Percentiles rank a stretch among this genome's conserved stretches.
phyloP scores from a whole-genome alignment of 352 stramenopile species.

The Globisporangium nodosum region DNA sequence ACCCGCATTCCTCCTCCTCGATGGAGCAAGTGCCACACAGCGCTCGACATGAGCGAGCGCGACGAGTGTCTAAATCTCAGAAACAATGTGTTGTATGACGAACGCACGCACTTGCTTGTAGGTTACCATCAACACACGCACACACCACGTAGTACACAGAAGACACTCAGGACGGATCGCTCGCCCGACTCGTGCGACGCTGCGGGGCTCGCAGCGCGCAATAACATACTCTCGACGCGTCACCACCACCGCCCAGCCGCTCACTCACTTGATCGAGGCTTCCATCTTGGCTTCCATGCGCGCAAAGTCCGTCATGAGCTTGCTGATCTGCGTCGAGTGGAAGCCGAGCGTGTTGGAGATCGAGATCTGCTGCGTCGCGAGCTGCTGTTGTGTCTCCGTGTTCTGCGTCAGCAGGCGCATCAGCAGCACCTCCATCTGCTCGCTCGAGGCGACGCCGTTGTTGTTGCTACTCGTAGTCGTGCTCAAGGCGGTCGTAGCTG shows the following conservation, averaged over 20 bases:
- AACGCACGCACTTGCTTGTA: background rate
- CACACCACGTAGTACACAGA: background rate
- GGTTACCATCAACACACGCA: background rate
- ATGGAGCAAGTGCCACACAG: too few species aligned
- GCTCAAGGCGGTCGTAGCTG: background rate
- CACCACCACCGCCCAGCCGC: background rate
- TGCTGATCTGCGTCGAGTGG: conserved; percentile 69
- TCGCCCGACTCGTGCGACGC: too few species aligned
- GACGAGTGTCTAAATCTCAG: conserved; percentile 1
- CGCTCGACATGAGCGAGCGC: background rate
- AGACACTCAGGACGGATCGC: background rate
- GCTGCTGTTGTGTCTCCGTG: conserved; percentile 78
- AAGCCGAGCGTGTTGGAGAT: conserved; percentile 55
- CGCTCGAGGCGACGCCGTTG: conserved; percentile 8
- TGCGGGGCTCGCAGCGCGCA: background rate
- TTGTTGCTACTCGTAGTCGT: background rate
- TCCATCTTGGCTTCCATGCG: conserved; percentile 80
- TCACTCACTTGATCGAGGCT: conserved; percentile 24
- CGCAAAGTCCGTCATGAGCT: conserved; percentile 67
- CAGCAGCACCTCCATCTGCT: conserved; percentile 67
- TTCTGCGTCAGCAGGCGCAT: conserved; percentile 80
- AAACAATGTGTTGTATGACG: background rate
- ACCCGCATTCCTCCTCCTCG: too few species aligned
- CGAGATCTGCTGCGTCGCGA: conserved; percentile 70
- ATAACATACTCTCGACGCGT: conserved; percentile 9